Base-by-base conservation (phyloP, 2,329 filamentous ascomycete genomes). In the Nemania sp. region DNA sequence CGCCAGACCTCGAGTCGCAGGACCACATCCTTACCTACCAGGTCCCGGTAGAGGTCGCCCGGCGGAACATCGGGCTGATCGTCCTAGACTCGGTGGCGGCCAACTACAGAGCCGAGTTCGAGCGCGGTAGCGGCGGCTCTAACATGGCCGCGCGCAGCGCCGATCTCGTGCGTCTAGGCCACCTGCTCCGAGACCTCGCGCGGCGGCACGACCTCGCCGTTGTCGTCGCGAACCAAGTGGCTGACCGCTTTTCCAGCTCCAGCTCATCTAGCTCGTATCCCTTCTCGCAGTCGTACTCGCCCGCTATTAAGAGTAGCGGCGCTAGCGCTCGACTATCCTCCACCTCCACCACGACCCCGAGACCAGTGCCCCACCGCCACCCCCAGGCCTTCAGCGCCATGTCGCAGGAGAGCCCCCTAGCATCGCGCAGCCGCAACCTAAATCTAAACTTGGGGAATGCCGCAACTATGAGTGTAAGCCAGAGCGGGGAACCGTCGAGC, bases 1-100 rank as follows among this genome's bases (percentile, higher is more conserved):
- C 93, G 10, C 92, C 93, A 35, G 94, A 98, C 78, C 89, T 98
- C 64, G 96, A 98, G 80, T 91, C 92, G 0, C 96, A 99, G 80
- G 95, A 98, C 67, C 95, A 98, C 80, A 97, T 99, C 76, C 84
- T 98, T 27, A 90, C 90, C 71, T 98, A 93, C 80, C 96, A 99
- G 79, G 90, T 98, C 5, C 96, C 96, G 1, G 91, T 97, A 20
- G 90, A 94, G 29, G 89, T 97, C 22, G 83, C 87, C 71, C 88
- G 92, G 54, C 89, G 93, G 79, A 86, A 90, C 69, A 85, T 97
- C 60, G 93, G 95, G 1, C 86, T 99, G 1, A 82, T 99, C 1
- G 87, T 98, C 15, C 82, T 99, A 35, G 96, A 99, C 82, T 97
- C 93, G 5, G 91, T 99, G 29, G 94, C 96, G 0, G 94, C 96